These are phyloP conservation scores for Kodamaea anthophila DNA, from an alignment of 1,139 yeast species.

Conservation along the genomic window DNA sequence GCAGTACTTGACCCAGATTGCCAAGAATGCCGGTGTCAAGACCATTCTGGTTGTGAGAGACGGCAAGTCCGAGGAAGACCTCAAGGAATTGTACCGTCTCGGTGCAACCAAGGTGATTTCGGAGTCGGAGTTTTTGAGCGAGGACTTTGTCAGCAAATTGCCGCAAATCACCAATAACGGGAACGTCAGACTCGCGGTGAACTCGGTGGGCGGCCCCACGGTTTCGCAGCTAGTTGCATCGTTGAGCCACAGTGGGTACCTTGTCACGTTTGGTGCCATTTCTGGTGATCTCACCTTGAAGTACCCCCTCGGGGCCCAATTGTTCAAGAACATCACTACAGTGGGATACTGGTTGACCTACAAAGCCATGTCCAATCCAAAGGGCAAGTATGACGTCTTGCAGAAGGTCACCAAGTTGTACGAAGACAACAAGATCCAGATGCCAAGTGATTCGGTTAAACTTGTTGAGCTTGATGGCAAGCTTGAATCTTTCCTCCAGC, in stretches of 20 bases:
- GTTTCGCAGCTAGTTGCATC: conserved; percentile 19
- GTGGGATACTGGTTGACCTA: conserved; percentile 16
- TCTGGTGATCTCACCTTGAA: conserved; percentile 9
- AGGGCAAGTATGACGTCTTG: conserved; percentile 13
- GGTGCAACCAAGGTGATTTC: conserved; percentile 30
- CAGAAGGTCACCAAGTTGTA: conserved; percentile 10
- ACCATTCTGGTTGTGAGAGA: conserved; percentile 27
- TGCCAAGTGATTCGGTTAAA: conserved; percentile 2
- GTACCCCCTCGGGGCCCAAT: conserved; percentile 12
- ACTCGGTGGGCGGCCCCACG: conserved; percentile 25
- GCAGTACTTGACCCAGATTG: conserved; percentile 26
- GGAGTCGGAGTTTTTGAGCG: conserved; percentile 16
- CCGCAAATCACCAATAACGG: conserved; percentile 11
- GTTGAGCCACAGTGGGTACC: conserved; percentile 21
- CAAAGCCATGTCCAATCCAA: conserved; percentile 13
- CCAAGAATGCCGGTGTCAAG: conserved; percentile 19
- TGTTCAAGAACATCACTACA: conserved; percentile 16
- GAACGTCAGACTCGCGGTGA: conserved; percentile 25
- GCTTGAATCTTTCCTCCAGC: conserved; percentile 2
- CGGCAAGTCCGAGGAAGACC: conserved; percentile 23
- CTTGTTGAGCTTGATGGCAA: conserved; percentile 1
- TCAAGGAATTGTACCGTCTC: conserved; percentile 17
- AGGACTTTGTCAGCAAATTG: conserved; percentile 10
- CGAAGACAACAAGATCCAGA: conserved; percentile 8
- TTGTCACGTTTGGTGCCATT: conserved; percentile 25